Evolutionary conservation across 768 basidiomycete genomes (phyloP), one percentile per base, ranked within the genome.

Genomic region (Leccinum arenicola): DNA sequence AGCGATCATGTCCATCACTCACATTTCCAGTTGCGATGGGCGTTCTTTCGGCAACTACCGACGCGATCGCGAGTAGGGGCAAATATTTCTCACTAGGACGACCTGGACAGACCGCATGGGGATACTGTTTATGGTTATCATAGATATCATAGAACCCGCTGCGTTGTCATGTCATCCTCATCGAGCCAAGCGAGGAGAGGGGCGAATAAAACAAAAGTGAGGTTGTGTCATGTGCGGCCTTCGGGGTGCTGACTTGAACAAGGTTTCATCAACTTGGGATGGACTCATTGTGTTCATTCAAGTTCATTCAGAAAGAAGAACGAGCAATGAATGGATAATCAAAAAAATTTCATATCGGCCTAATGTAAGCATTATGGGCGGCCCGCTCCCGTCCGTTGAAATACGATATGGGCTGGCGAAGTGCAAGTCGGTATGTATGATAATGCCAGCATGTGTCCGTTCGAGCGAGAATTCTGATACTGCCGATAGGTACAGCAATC

Each of bases 321-420:
- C 19, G 5, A 45, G 11, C 9, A 15, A 52, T 47, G 40, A 56
- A 61, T 29, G 29, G 15, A 4, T 2, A 12, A 50, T 45, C n/a
- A 45, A 19, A 45, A 45, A 45, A 11, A 0, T 45, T 45, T 45
- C 19, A 45, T 45, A 67, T 69, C 56, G 55, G 62, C 62, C 53
- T 53, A n/a, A 51, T 2, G 17, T 10, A 36, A 69, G 59, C 6
- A 19, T 45, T 45, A 68, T 68, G 68, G 59, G 67, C 63, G 67
- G 11, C n/a, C 43, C 43, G 43, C 43, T 45, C n/a, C n/a, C 43
- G n/a, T 19, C 45, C 25, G 48, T 12, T 6, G 36, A n/a, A 51
- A 19, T 45, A 19, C 11, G n/a, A 6, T 19, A 17, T 45, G 19
- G 43, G 4, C 43, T 11, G 43, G 19, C 10, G 19, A 45, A 45